Evolutionary conservation across 2,329 filamentous ascomycete species (phyloP).

Genomic region (Alternaria hordeiaustralica): DNA sequence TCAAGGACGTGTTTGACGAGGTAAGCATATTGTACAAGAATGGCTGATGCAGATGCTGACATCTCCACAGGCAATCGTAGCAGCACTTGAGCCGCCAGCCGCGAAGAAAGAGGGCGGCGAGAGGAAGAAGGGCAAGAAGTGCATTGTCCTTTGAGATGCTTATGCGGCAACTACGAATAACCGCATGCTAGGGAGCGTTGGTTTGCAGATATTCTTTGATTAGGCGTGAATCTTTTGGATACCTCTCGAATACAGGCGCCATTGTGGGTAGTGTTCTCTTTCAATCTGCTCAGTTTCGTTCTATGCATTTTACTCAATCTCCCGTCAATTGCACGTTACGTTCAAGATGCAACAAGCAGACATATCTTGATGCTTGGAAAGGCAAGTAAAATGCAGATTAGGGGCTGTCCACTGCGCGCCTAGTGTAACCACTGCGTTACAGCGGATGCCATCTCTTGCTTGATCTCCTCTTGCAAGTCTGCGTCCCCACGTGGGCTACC

Average conservation of each 20-base stretch:
- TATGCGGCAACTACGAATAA: conserved; percentile 5
- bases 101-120: conserved; percentile 67
- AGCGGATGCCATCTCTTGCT: neutral
- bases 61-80: conserved; percentile 80
- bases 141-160: conserved; percentile 44
- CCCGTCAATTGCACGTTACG: conserved; percentile 4
- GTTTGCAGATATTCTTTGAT: conserved; percentile 40
- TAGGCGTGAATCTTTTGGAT: conserved; percentile 49
- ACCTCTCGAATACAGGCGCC: conserved; percentile 49
- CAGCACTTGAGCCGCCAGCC: conserved; percentile 85
- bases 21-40: conserved; percentile 58
- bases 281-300: conserved; percentile 28
- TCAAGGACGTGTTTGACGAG: conserved; percentile 99
- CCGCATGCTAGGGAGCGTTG: conserved; percentile 29
- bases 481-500: neutral
- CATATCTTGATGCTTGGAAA: neutral
- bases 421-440: neutral
- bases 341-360: neutral
- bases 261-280: conserved; percentile 49
- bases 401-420: neutral
- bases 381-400: neutral
- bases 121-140: conserved; percentile 46
- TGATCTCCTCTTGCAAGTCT: neutral
- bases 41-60: conserved; percentile 11
- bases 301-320: neutral